phyloP scores from a whole-genome alignment of 306 rosid species.

The Casuarina cunninghamiana region DNA sequence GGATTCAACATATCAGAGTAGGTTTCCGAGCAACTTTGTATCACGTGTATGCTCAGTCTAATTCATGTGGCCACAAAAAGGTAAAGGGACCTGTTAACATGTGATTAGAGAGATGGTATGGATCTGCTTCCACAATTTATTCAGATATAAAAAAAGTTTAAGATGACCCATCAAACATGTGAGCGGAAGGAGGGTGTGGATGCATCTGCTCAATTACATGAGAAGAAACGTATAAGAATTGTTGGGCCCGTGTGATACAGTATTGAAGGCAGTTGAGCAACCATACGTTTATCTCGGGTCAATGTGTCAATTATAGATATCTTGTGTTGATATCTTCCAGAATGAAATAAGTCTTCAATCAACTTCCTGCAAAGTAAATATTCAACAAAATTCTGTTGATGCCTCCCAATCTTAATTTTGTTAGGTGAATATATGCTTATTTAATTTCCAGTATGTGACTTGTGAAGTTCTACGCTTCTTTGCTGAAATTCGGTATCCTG shows the following conservation, averaged over 20 bases:
- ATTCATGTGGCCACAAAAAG: too few relatives aligned
- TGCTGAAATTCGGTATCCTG: conserved; percentile 28
- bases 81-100: too few relatives aligned
- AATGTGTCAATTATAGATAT: not conserved
- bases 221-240: not conserved
- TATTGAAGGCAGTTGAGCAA: not conserved
- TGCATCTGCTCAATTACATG: not conserved
- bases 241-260: not conserved
- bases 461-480: conserved; percentile 17
- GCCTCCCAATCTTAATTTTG: conserved; percentile 22
- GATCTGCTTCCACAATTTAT: too few relatives aligned
- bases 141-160: too few relatives aligned
- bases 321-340: not conserved
- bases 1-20: too few relatives aligned
- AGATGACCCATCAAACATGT: too few relatives aligned
- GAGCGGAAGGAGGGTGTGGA: too few relatives aligned
- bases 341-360: conserved; percentile 10
- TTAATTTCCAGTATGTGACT: conserved; percentile 3
- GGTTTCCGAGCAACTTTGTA: too few relatives aligned
- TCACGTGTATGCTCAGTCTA: too few relatives aligned
- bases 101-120: too few relatives aligned
- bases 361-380: conserved; percentile 9
- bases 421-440: conserved; percentile 5
- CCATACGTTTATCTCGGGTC: not conserved
- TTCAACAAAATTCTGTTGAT: conserved; percentile 1